Evolutionary conservation across 192 early-diverging fungal species (phyloP).

Genomic region (Coemansia sp.): DNA sequence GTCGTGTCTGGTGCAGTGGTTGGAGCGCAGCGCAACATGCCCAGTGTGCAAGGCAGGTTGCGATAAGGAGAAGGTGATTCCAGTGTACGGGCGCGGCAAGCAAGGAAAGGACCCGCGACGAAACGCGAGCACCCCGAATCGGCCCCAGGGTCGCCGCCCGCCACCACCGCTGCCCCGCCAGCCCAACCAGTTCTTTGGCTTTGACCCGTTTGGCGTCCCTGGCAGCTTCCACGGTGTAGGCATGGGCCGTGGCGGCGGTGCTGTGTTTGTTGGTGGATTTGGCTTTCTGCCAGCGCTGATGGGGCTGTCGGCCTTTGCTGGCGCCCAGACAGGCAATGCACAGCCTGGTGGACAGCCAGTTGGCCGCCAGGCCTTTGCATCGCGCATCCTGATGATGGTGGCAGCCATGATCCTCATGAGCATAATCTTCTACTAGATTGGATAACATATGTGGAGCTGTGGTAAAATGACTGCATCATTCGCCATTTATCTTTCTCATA

Average conservation of each 20-base stretch:
- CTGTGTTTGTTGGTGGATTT: conserved; percentile 66
- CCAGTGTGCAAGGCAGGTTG: conserved; percentile 86
- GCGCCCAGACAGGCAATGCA: conserved; percentile 24
- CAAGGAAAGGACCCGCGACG: conserved; percentile 70
- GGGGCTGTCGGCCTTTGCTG: conserved; percentile 51
- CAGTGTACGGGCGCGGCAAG: conserved; percentile 76
- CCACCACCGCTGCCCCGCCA: conserved; percentile 65
- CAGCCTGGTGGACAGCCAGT: conserved; percentile 28
- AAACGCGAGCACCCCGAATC: conserved; percentile 59
- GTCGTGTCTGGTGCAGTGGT: conserved; percentile 75
- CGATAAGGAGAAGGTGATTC: conserved; percentile 80
- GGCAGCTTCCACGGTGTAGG: conserved; percentile 57
- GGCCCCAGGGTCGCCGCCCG: conserved; percentile 78
- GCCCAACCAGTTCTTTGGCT: conserved; percentile 57
- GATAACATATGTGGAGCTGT: background rate
- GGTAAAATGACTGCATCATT: background rate
- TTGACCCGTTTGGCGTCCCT: conserved; percentile 59
- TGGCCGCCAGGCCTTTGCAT: conserved; percentile 75
- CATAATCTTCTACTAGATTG: conserved; percentile 66
- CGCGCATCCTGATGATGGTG: conserved; percentile 80
- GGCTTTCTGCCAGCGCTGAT: conserved; percentile 73
- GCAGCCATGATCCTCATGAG: conserved; percentile 73
- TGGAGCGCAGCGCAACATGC: conserved; percentile 74
- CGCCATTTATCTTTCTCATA: background rate
- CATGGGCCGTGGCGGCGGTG: conserved; percentile 47